Evolutionary conservation across 179 eudicot species (phyloP).

Genomic region (Actinidia chinensis): DNA sequence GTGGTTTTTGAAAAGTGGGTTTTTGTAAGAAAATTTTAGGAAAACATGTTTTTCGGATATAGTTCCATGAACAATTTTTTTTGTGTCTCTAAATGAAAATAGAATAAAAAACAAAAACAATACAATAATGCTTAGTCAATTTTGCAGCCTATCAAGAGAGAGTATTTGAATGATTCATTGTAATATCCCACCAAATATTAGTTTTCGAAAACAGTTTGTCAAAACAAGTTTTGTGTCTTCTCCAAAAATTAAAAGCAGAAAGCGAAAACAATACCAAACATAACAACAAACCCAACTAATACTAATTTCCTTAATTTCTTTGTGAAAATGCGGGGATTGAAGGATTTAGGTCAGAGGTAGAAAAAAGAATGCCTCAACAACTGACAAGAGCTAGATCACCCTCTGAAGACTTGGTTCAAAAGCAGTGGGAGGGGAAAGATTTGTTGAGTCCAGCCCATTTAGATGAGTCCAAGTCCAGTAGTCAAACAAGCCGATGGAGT

Average conservation of each 20-base stretch:
- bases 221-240: not conserved
- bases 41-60: too few relatives aligned
- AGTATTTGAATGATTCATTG: not conserved
- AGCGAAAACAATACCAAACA: too few relatives aligned
- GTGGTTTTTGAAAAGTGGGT: too few relatives aligned
- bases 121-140: not conserved
- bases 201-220: not conserved
- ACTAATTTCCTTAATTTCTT: not conserved
- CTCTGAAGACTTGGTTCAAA: constrained; percentile 60
- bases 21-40: too few relatives aligned
- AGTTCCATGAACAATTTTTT: too few relatives aligned
- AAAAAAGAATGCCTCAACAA: constrained; percentile 82
- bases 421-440: constrained; percentile 86
- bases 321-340: constrained; percentile 62
- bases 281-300: not conserved
- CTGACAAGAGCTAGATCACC: constrained; percentile 68
- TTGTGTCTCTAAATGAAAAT: too few relatives aligned
- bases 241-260: too few relatives aligned
- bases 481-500: too few relatives aligned
- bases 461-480: too few relatives aligned
- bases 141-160: not conserved
- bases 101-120: too few relatives aligned
- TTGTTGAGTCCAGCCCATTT: too few relatives aligned
- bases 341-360: constrained; percentile 83
- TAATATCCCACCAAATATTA: too few relatives aligned